Percentiles rank a stretch among this genome's conserved stretches.
phyloP scores from a whole-genome alignment of 352 stramenopile genomes.

The Phytophthora sp. region DNA sequence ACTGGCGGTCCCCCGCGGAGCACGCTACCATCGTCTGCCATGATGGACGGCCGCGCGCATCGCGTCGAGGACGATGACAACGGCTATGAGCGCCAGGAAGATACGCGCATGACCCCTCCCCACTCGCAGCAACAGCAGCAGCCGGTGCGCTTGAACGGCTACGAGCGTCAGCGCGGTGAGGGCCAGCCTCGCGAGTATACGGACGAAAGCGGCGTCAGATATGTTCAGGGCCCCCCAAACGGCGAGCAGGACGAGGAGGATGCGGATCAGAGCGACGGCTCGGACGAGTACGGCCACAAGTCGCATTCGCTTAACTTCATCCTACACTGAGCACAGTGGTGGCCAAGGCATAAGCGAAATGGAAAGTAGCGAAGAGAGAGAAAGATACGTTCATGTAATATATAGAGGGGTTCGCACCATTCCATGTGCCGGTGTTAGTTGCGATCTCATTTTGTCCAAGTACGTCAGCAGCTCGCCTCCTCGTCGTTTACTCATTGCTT shows the following conservation, averaged over 20 bases:
- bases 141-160: constrained; percentile 20
- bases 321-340: constrained; percentile 52
- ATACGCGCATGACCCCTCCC: constrained; percentile 20
- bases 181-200: constrained; percentile 27
- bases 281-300: constrained; percentile 68
- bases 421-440: neutral
- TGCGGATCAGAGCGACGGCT: constrained; percentile 57
- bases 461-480: constrained; percentile 11
- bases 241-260: constrained; percentile 31
- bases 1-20: constrained; percentile 18
- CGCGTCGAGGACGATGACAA: constrained; percentile 34
- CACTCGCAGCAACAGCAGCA: constrained; percentile 26
- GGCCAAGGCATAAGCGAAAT: constrained; percentile 1
- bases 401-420: constrained; percentile 30
- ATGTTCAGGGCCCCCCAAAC: constrained; percentile 14
- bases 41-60: constrained; percentile 25
- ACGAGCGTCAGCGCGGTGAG: constrained; percentile 21
- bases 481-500: constrained; percentile 19
- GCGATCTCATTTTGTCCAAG: neutral
- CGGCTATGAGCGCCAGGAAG: constrained; percentile 24
- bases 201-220: constrained; percentile 17
- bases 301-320: constrained; percentile 88
- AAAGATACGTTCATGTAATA: constrained; percentile 31
- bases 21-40: constrained; percentile 15
- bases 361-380: constrained; percentile 1